Conservation (phyloP, 768 basidiomycete species). For the Lyophyllum shimeji region DNA sequence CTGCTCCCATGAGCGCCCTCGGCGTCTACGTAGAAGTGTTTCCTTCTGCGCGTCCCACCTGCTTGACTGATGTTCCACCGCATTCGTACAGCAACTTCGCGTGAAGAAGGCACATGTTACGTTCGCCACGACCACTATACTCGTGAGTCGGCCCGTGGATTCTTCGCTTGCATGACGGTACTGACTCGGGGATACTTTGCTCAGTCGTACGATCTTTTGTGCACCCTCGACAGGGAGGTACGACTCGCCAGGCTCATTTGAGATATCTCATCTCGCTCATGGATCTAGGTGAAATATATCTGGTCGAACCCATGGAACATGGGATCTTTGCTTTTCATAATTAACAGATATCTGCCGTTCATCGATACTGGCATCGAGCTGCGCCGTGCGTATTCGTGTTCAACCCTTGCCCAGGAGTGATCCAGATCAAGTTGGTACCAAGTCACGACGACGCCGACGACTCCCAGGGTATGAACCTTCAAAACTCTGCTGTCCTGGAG, state of each 20-base stretch:
- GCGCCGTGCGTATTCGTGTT: background rate
- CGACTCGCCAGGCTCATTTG: background rate
- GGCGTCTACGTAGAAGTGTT: background rate
- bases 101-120: background rate
- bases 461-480: background rate
- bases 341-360: constrained; percentile 11
- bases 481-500: background rate
- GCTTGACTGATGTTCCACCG: background rate
- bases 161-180: background rate
- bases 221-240: constrained; percentile 3
- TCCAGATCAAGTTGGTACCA: background rate
- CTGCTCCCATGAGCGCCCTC: too few species aligned
- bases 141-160: background rate
- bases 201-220: constrained; percentile 2
- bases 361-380: constrained; percentile 2
- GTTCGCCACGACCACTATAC: background rate
- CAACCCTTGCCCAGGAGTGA: background rate
- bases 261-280: background rate
- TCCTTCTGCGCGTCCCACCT: background rate
- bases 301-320: constrained; percentile 3
- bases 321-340: constrained; percentile 7
- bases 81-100: background rate
- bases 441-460: background rate
- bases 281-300: constrained; percentile 1
- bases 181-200: background rate